Evolutionary conservation across 345 rosid species (phyloP), one percentile per base, ranked within the genome.

Genomic region (Erodium maritimum): DNA sequence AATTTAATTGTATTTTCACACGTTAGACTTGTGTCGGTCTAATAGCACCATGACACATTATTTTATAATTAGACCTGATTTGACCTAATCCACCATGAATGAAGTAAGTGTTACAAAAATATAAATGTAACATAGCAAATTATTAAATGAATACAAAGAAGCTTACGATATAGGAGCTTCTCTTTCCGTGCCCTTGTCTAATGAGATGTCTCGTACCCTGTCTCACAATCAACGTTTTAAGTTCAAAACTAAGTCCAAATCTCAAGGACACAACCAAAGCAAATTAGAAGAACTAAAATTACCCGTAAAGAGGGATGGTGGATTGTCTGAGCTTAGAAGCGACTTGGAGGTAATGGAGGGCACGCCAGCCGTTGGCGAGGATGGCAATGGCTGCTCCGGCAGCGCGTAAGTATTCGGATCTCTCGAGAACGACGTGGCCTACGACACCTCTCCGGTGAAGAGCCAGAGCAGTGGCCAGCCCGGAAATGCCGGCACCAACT

Each of bases 391-490:
- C 55, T 2, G 67, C 55, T 19, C 61, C 61, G 2, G 25, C 17
- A 0, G 61, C 61, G 1, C 14, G 50, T 0, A 64, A 16, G 17
- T 42, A 56, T 16, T 64, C 67, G 16, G 56, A 57, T 29, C 67
- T 57, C 25, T 64, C 67, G 10, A 57, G 17, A 16, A 64, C 61
- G 48, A 64, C 51, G 46, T 2, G 33, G 19, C 67, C 24, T 18
- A 24, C 19, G 2, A 57, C 24, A 19, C 67, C 67, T 23, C 50
- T 64, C 61, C 61, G 12, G 60, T 59, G 63, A 1, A 42, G 59
- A 45, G 63, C 69, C 22, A 65, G 63, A 17, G 63, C 69, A 2
- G 63, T 65, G 42, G 63, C 50, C 29, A 65, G 69, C 53, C 69
- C 69, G 21, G 63, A 58, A 1, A 59, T 58, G 52, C 63, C 69